Evolutionary conservation across 768 basidiomycete genomes (phyloP).

Genomic region (Rhizopogon vesiculosus): DNA sequence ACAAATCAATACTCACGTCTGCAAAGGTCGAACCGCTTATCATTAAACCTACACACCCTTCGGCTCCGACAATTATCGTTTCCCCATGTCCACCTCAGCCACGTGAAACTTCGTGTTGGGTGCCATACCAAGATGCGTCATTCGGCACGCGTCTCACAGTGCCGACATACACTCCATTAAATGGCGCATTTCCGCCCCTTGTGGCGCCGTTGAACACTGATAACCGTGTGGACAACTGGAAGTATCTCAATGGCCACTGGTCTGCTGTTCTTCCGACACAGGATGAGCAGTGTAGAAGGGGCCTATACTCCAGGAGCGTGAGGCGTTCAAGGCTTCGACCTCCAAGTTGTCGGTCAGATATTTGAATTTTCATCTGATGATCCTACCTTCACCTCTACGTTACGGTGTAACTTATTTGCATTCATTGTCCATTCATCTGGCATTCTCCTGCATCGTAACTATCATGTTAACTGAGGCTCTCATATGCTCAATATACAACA

Average conservation of each 20-base stretch:
- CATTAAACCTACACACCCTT: constrained; percentile 28
- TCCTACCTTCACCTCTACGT: neutral
- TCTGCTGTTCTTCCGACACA: constrained; percentile 40
- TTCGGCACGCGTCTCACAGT: constrained; percentile 49
- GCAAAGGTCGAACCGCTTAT: constrained; percentile 20
- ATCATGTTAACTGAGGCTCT: neutral
- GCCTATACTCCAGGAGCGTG: constrained; percentile 35
- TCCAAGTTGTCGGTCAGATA: neutral
- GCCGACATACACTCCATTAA: constrained; percentile 42
- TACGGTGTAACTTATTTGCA: neutral
- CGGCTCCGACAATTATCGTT: constrained; percentile 46
- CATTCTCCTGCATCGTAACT: neutral
- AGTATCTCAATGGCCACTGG: constrained; percentile 52
- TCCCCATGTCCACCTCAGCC: constrained; percentile 40
- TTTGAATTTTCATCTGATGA: neutral
- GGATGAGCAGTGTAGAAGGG: constrained; percentile 40
- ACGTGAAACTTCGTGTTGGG: constrained; percentile 37
- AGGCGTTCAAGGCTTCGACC: neutral
- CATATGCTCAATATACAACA: too few relatives aligned
- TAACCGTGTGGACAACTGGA: constrained; percentile 38
- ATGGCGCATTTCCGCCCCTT: constrained; percentile 44
- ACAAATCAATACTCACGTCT: neutral
- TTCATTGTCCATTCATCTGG: neutral
- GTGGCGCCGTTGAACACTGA: constrained; percentile 14
- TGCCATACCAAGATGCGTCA: constrained; percentile 51